A percentile compares a stretch with the other conserved stretches of the same genome.
phyloP scores from a whole-genome alignment of 164 flowering plant species.

The Stephania cephalantha region DNA sequence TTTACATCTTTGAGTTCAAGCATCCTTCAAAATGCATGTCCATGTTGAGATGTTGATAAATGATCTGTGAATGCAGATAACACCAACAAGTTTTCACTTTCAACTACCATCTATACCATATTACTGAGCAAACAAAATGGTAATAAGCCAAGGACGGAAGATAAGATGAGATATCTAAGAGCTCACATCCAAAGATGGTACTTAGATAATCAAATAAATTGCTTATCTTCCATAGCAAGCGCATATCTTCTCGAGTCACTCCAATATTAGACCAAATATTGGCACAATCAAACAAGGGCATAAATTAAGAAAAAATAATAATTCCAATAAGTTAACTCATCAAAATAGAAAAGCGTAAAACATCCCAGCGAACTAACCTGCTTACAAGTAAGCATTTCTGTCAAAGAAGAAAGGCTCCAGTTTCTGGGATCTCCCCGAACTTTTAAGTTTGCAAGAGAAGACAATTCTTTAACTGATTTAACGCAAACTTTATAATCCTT shows the following conservation, averaged over 20 bases:
- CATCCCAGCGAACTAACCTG: slow-evolving; percentile 31
- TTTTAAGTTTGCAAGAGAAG: slow-evolving; percentile 60
- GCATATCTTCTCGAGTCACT: too few species aligned
- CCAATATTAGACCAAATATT: too few species aligned
- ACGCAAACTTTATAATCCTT: slow-evolving; percentile 59
- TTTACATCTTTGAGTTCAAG: neutral
- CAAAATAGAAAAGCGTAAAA: neutral
- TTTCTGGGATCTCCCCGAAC: slow-evolving; percentile 37
- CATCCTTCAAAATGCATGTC: neutral
- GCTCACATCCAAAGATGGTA: too few species aligned
- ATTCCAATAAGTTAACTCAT: neutral
- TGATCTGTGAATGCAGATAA: too few species aligned
- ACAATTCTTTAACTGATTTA: slow-evolving; percentile 47
- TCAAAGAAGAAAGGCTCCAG: slow-evolving; percentile 64
- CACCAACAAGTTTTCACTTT: too few species aligned
- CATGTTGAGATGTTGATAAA: neutral
- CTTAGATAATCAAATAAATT: too few species aligned
- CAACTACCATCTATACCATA: too few species aligned
- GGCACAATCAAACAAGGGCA: neutral
- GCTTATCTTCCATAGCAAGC: too few species aligned
- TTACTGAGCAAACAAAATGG: too few species aligned
- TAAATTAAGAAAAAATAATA: neutral
- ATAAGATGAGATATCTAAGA: too few species aligned
- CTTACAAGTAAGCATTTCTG: slow-evolving; percentile 51
- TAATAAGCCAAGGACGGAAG: too few species aligned